Percentiles rank a stretch among this genome's conserved stretches.
Evolutionary conservation across 2,329 filamentous ascomycete species (phyloP).

Genomic region (Pseudonectria buxi): DNA sequence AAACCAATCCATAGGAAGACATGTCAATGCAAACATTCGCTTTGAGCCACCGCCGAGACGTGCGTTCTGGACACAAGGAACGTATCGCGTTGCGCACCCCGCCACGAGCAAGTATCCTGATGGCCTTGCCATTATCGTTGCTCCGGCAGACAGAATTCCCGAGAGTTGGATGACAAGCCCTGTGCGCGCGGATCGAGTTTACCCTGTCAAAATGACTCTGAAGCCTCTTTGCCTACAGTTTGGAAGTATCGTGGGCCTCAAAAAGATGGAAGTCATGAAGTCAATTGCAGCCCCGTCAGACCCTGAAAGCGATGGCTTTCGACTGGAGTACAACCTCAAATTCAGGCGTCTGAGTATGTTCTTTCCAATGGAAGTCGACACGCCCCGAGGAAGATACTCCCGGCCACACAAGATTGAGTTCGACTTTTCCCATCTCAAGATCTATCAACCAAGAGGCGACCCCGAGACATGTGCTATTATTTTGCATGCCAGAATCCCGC

Average conservation of each 20-base stretch:
- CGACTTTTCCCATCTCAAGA: slow-evolving; percentile 39
- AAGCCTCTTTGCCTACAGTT: slow-evolving; percentile 48
- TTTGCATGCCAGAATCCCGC: slow-evolving; percentile 43
- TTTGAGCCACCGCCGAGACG: slow-evolving; percentile 51
- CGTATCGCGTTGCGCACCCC: slow-evolving; percentile 21
- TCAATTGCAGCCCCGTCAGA: slow-evolving; percentile 7
- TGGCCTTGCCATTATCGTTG: slow-evolving; percentile 14
- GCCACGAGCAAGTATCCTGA: slow-evolving; percentile 12
- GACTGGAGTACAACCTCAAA: slow-evolving; percentile 25
- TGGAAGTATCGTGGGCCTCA: slow-evolving; percentile 49
- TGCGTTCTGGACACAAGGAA: slow-evolving; percentile 43
- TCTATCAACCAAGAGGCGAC: slow-evolving; percentile 27
- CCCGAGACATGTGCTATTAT: slow-evolving; percentile 33
- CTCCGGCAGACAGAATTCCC: slow-evolving; percentile 1
- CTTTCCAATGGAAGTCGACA: slow-evolving; percentile 22
- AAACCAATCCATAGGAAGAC: slow-evolving; percentile 7
- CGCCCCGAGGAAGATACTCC: slow-evolving; percentile 5
- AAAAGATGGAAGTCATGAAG: slow-evolving; percentile 54
- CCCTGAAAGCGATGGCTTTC: slow-evolving; percentile 11
- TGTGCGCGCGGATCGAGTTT: slow-evolving; percentile 12
- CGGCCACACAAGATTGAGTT: slow-evolving; percentile 36
- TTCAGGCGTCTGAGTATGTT: slow-evolving; percentile 22
- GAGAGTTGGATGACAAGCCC: slow-evolving; percentile 13
- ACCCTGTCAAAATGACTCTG: slow-evolving; percentile 34
- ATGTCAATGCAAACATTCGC: slow-evolving; percentile 35